phyloP scores from a whole-genome alignment of 257 asterid species.

The Salvia miltiorrhiza region DNA sequence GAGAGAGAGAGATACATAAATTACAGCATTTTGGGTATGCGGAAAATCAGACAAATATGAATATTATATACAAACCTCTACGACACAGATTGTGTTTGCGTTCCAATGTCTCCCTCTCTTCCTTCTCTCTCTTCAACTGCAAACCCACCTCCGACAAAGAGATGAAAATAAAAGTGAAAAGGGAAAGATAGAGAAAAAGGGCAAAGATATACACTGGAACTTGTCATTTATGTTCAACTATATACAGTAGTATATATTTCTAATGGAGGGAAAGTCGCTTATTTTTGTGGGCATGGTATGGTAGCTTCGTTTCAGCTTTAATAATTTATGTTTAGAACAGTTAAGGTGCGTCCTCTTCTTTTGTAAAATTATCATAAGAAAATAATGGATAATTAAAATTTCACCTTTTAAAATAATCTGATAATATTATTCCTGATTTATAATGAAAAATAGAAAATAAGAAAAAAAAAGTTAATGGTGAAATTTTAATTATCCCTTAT shows the following conservation, averaged over 20 bases:
- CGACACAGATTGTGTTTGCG: constrained; percentile 22
- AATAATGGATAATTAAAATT: no score
- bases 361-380: no score
- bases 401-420: no score
- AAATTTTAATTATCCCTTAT: no score
- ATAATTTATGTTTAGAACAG: no score
- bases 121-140: neutral
- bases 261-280: neutral
- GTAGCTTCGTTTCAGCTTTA: no score
- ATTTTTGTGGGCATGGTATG: no score
- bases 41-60: neutral
- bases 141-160: neutral
- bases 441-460: no score
- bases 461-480: no score
- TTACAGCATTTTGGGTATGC: neutral
- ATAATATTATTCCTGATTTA: no score
- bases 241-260: no score
- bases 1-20: constrained; percentile 9
- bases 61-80: neutral
- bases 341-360: no score
- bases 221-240: neutral
- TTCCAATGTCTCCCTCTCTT: neutral
- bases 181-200: neutral
- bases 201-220: neutral
- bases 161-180: neutral